Percentiles rank a stretch among this genome's conserved stretches.
These are phyloP conservation scores for Solanum hybrid DNA, from an alignment of 305 asterid species.

Conservation along the genomic window DNA sequence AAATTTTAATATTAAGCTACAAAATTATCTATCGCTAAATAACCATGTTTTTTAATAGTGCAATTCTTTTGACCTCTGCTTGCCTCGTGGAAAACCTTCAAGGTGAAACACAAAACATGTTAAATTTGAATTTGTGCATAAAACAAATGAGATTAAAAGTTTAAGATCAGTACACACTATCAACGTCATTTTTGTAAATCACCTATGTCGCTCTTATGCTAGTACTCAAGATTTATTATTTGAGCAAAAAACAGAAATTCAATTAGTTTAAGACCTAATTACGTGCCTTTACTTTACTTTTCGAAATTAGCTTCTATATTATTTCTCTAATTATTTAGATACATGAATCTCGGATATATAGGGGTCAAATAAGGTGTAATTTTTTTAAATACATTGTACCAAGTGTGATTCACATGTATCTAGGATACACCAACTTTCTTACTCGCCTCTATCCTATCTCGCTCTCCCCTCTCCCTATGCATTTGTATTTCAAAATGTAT, in stretches of 20 bases:
- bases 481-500: too few species aligned
- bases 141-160: background rate
- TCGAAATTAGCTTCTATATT: background rate
- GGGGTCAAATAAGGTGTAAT: background rate
- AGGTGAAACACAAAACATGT: background rate
- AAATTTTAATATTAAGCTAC: background rate
- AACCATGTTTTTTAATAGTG: background rate
- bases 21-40: background rate
- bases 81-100: background rate
- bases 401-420: background rate
- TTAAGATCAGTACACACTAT: background rate
- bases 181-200: background rate
- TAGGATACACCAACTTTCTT: background rate
- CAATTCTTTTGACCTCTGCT: background rate
- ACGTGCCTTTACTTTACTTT: background rate
- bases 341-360: too few species aligned
- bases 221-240: background rate
- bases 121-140: background rate
- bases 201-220: background rate
- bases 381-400: background rate
- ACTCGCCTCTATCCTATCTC: background rate
- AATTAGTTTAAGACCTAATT: background rate
- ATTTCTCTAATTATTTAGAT: too few species aligned
- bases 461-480: background rate
- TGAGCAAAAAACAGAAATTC: background rate